Base-by-base conservation (phyloP, 345 rosid genomes). In the Citrus mangshanensis region DNA sequence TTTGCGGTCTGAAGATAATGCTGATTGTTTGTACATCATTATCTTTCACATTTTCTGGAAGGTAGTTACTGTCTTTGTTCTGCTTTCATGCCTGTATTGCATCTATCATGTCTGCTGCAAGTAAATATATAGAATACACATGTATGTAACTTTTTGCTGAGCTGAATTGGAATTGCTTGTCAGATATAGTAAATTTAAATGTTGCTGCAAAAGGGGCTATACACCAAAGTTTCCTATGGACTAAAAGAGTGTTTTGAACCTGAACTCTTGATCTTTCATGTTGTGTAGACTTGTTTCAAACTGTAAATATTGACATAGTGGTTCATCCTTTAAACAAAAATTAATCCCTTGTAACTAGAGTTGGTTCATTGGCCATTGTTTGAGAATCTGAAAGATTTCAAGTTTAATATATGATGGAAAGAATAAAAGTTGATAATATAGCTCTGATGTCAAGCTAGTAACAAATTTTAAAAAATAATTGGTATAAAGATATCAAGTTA, bases 1-100 rank as follows among this genome's bases (percentile, higher is more conserved):
- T 77, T 75, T 80, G 74, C 80, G 13, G 32, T 63, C 49, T 60
- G 63, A 82, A 74, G 79, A 79, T 64, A 74, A 64, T 61, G 81
- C 79, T 55, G 32, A 69, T 59, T 76, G 67, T 75, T 66, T 77
- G 74, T 79, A 72, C 82, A 80, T 69, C 67, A 42, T 76, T 80
- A 35, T 70, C 81, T 30, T 59, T 62, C 81, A 68, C 63, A 68
- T 76, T 74, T 72, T 77, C 74, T 72, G 22, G 65, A 70, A 84
- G 91, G 87, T 89, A 88, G 80, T 77, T 54, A 70, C 78, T 19
- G 6, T 80, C 30, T 34, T 25, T 25, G 73, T 66, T 34, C 42
- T 55, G 62, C 60, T 68, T 62, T 65, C 24, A 10, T 67, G 60
- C 54, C 60, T 25, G n/a, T 75, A 19, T 62, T 24, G 56, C 56